Percentiles rank a stretch among this genome's conserved stretches.
phyloP scores from a whole-genome alignment of 345 rosid species.

The Populus tremula region DNA sequence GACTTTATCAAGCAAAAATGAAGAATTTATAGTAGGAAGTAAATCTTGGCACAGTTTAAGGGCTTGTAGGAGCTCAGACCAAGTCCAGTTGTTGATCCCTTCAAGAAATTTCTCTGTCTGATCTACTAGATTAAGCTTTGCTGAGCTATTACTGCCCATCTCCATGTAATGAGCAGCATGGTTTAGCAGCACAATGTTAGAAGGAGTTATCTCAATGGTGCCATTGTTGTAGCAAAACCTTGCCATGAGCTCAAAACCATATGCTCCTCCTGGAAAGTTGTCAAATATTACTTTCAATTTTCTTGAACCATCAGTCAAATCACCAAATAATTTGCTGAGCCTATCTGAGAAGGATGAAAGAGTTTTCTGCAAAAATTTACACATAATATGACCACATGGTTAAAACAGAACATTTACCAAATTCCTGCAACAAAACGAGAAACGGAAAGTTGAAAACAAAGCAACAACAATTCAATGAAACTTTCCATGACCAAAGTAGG shows the following conservation, averaged over 20 bases:
- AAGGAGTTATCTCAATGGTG: slow-evolving; percentile 28
- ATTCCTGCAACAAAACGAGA: neutral
- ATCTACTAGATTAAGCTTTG: slow-evolving; percentile 18
- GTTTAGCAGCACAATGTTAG: slow-evolving; percentile 36
- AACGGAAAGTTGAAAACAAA: neutral
- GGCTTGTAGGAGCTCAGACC: slow-evolving; percentile 51
- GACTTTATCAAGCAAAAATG: slow-evolving; percentile 33
- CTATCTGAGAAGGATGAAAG: slow-evolving; percentile 39
- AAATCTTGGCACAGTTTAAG: slow-evolving; percentile 46
- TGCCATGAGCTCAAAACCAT: slow-evolving; percentile 55
- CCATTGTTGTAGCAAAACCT: slow-evolving; percentile 51
- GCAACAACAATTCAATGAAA: neutral
- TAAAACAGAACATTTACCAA: neutral
- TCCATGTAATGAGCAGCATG: slow-evolving; percentile 47
- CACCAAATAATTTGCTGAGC: slow-evolving; percentile 32
- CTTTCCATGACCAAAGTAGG: neutral
- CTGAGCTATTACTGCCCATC: slow-evolving; percentile 24
- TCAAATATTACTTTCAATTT: slow-evolving; percentile 44
- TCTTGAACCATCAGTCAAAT: slow-evolving; percentile 4
- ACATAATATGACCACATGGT: neutral
- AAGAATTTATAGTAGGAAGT: slow-evolving; percentile 23
- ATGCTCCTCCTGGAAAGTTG: slow-evolving; percentile 52
- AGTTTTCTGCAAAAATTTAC: slow-evolving; percentile 27
- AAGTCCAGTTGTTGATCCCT: slow-evolving; percentile 48
- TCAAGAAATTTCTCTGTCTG: slow-evolving; percentile 33